These are phyloP conservation scores for Jamesozyma spencerorum DNA, from an alignment of 805 yeast genomes.

Conservation along the genomic window DNA sequence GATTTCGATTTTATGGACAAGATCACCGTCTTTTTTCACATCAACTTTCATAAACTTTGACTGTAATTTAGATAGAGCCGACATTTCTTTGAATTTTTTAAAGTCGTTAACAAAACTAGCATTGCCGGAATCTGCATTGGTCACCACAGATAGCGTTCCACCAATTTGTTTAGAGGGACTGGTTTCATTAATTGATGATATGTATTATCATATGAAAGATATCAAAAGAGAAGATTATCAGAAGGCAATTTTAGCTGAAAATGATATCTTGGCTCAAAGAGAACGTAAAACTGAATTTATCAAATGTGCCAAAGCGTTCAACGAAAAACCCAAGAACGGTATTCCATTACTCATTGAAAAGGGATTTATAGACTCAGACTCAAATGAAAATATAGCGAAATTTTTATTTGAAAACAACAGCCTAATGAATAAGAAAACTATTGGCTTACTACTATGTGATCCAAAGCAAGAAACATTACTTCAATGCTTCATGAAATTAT, in stretches of 20 bases:
- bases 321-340: slow-evolving; percentile 72
- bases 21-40: slow-evolving; percentile 70
- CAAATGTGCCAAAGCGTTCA: slow-evolving; percentile 64
- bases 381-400: slow-evolving; percentile 58
- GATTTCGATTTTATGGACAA: slow-evolving; percentile 69
- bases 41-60: slow-evolving; percentile 75
- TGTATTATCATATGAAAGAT: slow-evolving; percentile 38
- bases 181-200: slow-evolving; percentile 55
- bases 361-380: slow-evolving; percentile 47
- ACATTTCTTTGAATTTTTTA: slow-evolving; percentile 57
- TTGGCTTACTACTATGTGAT: slow-evolving; percentile 82
- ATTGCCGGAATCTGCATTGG: slow-evolving; percentile 72
- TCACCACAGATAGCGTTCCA: slow-evolving; percentile 80
- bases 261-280: slow-evolving; percentile 26
- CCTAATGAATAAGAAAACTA: slow-evolving; percentile 72
- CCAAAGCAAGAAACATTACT: slow-evolving; percentile 55
- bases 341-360: slow-evolving; percentile 52
- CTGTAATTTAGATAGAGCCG: slow-evolving; percentile 81
- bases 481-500: slow-evolving; percentile 52
- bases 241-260: slow-evolving; percentile 17
- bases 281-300: slow-evolving; percentile 64
- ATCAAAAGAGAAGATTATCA: slow-evolving; percentile 18
- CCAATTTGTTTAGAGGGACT: slow-evolving; percentile 89
- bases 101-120: slow-evolving; percentile 69
- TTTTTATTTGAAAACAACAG: slow-evolving; percentile 74